Conservation (phyloP, 2,329 filamentous ascomycete species). For the Orbilia blumenaviensis region DNA sequence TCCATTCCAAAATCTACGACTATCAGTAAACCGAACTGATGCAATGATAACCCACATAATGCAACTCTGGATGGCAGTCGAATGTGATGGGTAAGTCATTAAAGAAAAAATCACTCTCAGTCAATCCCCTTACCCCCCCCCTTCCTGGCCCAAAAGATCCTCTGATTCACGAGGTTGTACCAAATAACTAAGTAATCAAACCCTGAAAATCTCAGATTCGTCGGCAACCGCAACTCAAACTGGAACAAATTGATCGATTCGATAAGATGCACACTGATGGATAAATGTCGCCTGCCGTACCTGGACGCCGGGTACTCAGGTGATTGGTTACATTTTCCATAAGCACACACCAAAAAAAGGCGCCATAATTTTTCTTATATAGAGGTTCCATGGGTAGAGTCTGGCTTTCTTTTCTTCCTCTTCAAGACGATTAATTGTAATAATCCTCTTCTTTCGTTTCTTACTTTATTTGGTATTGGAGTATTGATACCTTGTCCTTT, state of each 20-base stretch:
- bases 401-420: not conserved
- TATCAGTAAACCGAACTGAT: constrained; percentile 30
- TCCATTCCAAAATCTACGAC: constrained; percentile 24
- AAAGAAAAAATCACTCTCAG: no score
- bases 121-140: not conserved
- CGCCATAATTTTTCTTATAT: not conserved
- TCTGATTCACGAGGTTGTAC: not conserved
- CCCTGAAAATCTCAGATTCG: constrained; percentile 37
- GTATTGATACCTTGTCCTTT: no score
- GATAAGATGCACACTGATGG: constrained; percentile 44
- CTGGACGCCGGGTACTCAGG: constrained; percentile 37
- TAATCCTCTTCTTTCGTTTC: no score
- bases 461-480: no score
- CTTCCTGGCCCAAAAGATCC: not conserved
- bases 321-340: constrained; percentile 48
- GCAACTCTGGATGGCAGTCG: constrained; percentile 51
- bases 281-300: constrained; percentile 43
- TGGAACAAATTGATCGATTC: constrained; percentile 52
- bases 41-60: constrained; percentile 40
- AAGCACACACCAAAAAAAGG: no score
- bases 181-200: not conserved
- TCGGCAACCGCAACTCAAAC: constrained; percentile 49
- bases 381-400: no score
- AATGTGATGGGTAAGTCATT: constrained; percentile 42
- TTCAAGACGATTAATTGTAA: no score